These are phyloP conservation scores for Zelopaecilomyces penicillatus DNA, from an alignment of 2,329 filamentous ascomycete species.

Conservation along the genomic window DNA sequence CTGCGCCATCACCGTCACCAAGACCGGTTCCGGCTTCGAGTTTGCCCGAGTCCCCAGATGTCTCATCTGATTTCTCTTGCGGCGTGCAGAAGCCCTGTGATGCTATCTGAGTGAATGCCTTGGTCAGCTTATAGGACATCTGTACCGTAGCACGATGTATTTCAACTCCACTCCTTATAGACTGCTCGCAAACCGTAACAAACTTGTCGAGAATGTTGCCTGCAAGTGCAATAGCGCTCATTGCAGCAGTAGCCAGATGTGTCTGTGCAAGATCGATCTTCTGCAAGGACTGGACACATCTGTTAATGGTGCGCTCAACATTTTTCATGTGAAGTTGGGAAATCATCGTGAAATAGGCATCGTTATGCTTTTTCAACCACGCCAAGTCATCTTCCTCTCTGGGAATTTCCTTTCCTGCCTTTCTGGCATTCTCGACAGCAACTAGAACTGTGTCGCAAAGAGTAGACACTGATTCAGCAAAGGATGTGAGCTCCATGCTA, in stretches of 20 bases:
- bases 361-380: conserved; percentile 35
- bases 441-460: conserved; percentile 72
- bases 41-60: conserved; percentile 63
- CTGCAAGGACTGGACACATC: conserved; percentile 30
- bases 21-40: conserved; percentile 87
- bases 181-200: conserved; percentile 47
- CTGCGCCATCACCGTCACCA: conserved; percentile 87
- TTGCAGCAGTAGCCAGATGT: conserved; percentile 19
- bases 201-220: conserved; percentile 72
- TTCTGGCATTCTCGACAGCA: conserved; percentile 64
- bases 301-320: conserved; percentile 36
- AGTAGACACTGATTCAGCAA: conserved; percentile 52
- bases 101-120: conserved; percentile 69
- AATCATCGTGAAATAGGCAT: conserved; percentile 43
- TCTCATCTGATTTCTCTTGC: conserved; percentile 66
- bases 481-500: conserved; percentile 26
- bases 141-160: conserved; percentile 66
- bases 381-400: conserved; percentile 26
- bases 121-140: conserved; percentile 66
- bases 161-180: conserved; percentile 49
- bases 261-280: conserved; percentile 21
- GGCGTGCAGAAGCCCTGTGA: conserved; percentile 88
- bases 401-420: conserved; percentile 36
- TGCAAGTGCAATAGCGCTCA: conserved; percentile 24
- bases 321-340: conserved; percentile 51